These are phyloP conservation scores for Chlamydomonas sphaeroides DNA, from an alignment of 139 green algal genomes.

Conservation along the genomic window DNA sequence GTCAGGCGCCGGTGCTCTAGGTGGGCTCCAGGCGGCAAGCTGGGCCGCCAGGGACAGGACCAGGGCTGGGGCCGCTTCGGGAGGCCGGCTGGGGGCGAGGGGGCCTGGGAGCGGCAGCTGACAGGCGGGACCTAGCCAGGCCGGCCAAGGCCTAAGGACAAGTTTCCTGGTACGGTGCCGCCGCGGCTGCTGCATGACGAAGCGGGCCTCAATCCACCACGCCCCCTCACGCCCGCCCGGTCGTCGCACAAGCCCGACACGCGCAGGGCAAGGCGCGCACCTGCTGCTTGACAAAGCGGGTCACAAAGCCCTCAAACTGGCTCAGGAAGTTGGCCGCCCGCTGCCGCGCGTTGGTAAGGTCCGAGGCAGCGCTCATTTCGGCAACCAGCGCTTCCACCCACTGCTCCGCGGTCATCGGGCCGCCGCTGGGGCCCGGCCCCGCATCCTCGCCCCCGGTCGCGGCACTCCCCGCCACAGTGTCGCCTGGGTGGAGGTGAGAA, in stretches of 20 bases:
- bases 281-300: constrained; percentile 16
- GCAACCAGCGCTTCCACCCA: constrained; percentile 83
- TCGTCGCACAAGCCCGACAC: no score
- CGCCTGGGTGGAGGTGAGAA: background rate
- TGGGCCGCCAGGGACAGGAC: no score
- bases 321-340: constrained; percentile 71
- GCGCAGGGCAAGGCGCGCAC: constrained; percentile 1
- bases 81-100: no score
- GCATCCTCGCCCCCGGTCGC: background rate
- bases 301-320: constrained; percentile 78
- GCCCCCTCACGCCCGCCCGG: no score
- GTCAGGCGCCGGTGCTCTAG: no score
- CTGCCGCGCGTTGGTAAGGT: constrained; percentile 71
- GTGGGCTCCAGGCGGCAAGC: no score
- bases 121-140: no score
- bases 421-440: background rate
- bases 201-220: no score
- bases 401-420: constrained; percentile 59
- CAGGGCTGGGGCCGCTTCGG: no score
- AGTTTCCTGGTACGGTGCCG: no score
- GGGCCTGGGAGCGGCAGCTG: no score
- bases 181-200: background rate
- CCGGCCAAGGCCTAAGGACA: no score
- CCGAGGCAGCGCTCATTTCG: constrained; percentile 76
- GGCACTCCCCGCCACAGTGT: background rate